Conservation (phyloP, 2,329 filamentous ascomycete genomes). For the Chlorencoelia australis region DNA sequence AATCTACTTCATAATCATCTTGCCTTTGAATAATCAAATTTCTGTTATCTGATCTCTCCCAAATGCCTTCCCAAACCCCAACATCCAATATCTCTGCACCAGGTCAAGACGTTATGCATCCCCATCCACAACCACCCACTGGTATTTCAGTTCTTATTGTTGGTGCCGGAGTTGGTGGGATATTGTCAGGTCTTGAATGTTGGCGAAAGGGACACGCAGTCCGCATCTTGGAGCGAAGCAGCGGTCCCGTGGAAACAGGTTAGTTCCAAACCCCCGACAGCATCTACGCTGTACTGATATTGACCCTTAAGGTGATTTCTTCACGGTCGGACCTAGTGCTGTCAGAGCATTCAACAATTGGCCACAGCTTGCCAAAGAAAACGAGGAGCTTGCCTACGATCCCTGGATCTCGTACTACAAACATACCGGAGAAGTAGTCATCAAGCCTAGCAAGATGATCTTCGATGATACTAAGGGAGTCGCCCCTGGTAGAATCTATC, state of each 20-base stretch:
- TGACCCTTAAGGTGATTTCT: constrained; percentile 29
- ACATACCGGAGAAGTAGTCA: constrained; percentile 31
- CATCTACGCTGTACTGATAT: neutral
- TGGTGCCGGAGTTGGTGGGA: constrained; percentile 45
- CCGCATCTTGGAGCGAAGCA: constrained; percentile 36
- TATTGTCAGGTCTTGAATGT: constrained; percentile 50
- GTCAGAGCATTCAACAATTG: constrained; percentile 46
- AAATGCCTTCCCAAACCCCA: too few relatives aligned
- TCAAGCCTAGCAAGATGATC: constrained; percentile 31
- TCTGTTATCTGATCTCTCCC: too few relatives aligned
- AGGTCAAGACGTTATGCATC: too few relatives aligned
- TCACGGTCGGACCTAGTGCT: constrained; percentile 44
- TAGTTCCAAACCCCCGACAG: neutral
- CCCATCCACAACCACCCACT: too few relatives aligned
- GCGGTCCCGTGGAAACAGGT: constrained; percentile 24
- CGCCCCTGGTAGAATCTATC: constrained; percentile 28
- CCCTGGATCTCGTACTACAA: constrained; percentile 21
- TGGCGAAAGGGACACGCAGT: constrained; percentile 45
- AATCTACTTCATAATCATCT: too few relatives aligned
- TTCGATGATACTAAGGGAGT: neutral
- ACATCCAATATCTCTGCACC: too few relatives aligned
- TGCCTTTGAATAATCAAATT: too few relatives aligned
- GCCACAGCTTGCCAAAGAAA: constrained; percentile 33
- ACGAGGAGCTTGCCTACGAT: constrained; percentile 38
- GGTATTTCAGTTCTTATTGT: constrained; percentile 41